Percentiles rank a stretch among this genome's conserved stretches.
phyloP scores from a whole-genome alignment of 1,284 basidiomycete genomes.

The Neotropicomus parvogracilis region DNA sequence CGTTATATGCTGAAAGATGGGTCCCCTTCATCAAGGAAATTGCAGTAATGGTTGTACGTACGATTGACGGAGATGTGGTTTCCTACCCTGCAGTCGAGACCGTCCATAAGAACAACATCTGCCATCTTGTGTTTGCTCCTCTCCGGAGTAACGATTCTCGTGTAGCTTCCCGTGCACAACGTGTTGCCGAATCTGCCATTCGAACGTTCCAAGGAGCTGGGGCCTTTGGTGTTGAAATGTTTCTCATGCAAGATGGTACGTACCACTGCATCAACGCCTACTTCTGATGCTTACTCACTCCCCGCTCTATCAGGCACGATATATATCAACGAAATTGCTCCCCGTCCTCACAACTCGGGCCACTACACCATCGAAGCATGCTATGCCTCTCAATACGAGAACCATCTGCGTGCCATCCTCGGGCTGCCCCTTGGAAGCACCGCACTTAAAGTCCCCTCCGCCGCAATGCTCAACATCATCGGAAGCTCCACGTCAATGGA shows the following conservation, averaged over 20 bases:
- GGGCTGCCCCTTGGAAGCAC: conserved; percentile 89
- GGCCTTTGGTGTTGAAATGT: conserved; percentile 98
- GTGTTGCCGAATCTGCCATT: conserved; percentile 82
- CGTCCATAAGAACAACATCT: conserved; percentile 91
- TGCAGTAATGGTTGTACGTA: conserved; percentile 96
- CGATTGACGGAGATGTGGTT: conserved; percentile 66
- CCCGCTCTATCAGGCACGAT: conserved; percentile 55
- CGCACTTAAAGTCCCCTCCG: conserved; percentile 80
- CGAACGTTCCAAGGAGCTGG: conserved; percentile 85
- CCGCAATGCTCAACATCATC: conserved; percentile 95
- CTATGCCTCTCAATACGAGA: conserved; percentile 95
- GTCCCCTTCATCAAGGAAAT: conserved; percentile 89
- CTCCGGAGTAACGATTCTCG: conserved; percentile 59
- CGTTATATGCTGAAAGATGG: conserved; percentile 93
- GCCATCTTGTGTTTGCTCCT: conserved; percentile 90
- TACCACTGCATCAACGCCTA: not conserved
- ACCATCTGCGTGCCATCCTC: conserved; percentile 96
- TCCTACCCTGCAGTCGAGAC: conserved; percentile 96
- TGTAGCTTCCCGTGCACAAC: conserved; percentile 61
- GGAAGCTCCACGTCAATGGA: conserved; percentile 69
- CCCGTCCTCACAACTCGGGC: conserved; percentile 98
- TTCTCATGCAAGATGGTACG: conserved; percentile 82
- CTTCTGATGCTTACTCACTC: not conserved
- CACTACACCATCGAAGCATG: conserved; percentile 99
- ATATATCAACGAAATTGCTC: conserved; percentile 96